Percentiles rank a stretch among this genome's conserved stretches.
Conservation (phyloP, 2,329 filamentous ascomycete species). For the Paecilomyces sp. region DNA sequence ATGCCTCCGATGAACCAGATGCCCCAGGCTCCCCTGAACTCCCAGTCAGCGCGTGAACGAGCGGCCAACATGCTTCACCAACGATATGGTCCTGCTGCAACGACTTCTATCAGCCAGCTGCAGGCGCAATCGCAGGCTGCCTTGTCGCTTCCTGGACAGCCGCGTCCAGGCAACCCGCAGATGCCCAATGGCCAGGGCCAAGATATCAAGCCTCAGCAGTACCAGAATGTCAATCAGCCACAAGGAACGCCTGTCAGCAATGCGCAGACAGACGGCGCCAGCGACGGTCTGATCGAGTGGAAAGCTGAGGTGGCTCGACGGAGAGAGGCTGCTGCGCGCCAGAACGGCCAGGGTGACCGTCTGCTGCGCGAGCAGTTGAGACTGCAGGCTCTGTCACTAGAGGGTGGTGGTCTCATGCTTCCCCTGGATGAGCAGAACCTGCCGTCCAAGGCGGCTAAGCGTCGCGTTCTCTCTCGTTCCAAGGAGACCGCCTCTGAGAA, state of each 20-base stretch:
- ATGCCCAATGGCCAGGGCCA: conserved; percentile 33
- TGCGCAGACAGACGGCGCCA: conserved; percentile 70
- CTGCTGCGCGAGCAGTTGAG: conserved; percentile 36
- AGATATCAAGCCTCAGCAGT: conserved; percentile 34
- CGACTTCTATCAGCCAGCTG: conserved; percentile 36
- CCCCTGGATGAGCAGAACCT: conserved; percentile 33
- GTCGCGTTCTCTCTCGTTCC: conserved; percentile 16
- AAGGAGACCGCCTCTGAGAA: conserved; percentile 3
- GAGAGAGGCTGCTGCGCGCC: conserved; percentile 29
- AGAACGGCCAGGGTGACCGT: conserved; percentile 29
- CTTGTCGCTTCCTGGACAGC: conserved; percentile 28
- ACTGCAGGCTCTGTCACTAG: conserved; percentile 33
- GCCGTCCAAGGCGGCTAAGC: conserved; percentile 30
- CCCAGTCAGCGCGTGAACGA: conserved; percentile 47
- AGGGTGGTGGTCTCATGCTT: conserved; percentile 40
- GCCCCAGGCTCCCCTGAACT: conserved; percentile 29
- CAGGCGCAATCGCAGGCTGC: conserved; percentile 33
- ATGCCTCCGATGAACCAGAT: conserved; percentile 29
- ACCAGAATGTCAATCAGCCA: conserved; percentile 30
- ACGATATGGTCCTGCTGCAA: conserved; percentile 36
- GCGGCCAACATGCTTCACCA: conserved; percentile 46
- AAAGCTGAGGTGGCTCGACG: conserved; percentile 38
- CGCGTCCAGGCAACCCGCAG: conserved; percentile 22
- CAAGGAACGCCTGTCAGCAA: conserved; percentile 36
- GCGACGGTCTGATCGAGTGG: conserved; percentile 50